Conservation (phyloP, 371 early-diverging fungal genomes). For the Fennellomyces sp. region DNA sequence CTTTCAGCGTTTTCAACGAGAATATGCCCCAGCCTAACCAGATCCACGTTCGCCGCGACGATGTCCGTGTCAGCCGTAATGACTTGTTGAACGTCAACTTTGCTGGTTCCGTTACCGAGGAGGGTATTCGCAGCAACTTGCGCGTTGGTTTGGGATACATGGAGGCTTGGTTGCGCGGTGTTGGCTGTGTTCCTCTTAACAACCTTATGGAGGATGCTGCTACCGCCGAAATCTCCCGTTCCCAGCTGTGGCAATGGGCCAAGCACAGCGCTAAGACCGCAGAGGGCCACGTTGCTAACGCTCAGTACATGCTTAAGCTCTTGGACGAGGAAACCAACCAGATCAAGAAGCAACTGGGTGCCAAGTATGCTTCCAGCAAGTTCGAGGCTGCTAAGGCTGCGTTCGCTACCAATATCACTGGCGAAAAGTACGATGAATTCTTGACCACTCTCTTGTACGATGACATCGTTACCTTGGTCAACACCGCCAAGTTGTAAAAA, state of each 20-base stretch:
- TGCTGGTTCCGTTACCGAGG: constrained; percentile 83
- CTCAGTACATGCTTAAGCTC: constrained; percentile 71
- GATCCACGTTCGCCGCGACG: constrained; percentile 87
- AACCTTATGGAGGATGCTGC: constrained; percentile 58
- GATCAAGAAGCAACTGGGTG: constrained; percentile 67
- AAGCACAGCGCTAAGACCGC: constrained; percentile 82
- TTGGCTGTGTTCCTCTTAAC: constrained; percentile 95
- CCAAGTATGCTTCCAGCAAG: constrained; percentile 65
- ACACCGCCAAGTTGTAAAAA: constrained; percentile 2
- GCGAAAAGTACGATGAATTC: constrained; percentile 84
- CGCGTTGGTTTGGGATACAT: constrained; percentile 91
- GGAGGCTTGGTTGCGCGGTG: constrained; percentile 95
- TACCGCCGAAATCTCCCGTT: constrained; percentile 96
- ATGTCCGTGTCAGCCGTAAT: constrained; percentile 80
- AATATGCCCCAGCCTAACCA: constrained; percentile 97
- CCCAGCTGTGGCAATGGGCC: constrained; percentile 97
- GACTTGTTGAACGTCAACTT: constrained; percentile 87
- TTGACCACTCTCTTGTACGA: constrained; percentile 84
- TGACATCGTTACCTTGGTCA: constrained; percentile 50
- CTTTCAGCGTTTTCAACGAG: constrained; percentile 86
- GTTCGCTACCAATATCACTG: constrained; percentile 78
- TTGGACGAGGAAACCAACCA: constrained; percentile 86
- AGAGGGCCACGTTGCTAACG: constrained; percentile 80
- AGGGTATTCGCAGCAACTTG: constrained; percentile 90
- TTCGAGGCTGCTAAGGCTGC: constrained; percentile 75